phyloP scores from a whole-genome alignment of 176 grass and related monocot genomes.

The Echinochloa phyllopogon region DNA sequence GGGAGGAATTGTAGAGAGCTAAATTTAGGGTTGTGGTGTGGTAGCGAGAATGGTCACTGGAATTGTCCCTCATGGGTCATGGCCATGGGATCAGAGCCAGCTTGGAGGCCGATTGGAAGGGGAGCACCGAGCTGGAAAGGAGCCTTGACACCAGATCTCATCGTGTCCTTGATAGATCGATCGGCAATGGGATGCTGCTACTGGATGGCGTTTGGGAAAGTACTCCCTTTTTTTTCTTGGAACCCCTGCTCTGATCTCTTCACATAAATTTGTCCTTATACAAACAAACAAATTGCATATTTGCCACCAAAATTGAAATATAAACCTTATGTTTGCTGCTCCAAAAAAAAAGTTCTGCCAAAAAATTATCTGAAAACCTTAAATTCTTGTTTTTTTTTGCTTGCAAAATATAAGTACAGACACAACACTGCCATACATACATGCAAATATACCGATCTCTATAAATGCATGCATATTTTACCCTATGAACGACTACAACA shows the following conservation, averaged over 20 bases:
- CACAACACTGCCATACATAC: no score
- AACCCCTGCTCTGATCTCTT: not conserved
- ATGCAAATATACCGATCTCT: no score
- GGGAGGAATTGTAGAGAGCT: constrained; percentile 44
- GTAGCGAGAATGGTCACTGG: not conserved
- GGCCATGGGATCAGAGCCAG: not conserved
- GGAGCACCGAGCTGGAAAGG: not conserved
- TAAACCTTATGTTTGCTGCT: not conserved
- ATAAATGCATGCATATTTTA: no score
- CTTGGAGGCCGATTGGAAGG: not conserved
- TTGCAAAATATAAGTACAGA: not conserved
- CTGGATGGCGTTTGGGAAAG: not conserved
- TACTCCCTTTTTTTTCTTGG: not conserved
- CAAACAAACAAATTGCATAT: not conserved
- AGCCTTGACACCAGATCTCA: not conserved
- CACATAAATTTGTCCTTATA: not conserved
- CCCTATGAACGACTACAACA: no score
- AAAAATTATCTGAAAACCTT: not conserved
- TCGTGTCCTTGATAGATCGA: not conserved
- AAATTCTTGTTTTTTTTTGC: not conserved
- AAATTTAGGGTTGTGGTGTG: constrained; percentile 34
- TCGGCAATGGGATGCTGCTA: not conserved
- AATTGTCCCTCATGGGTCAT: not conserved
- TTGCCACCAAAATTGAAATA: not conserved
- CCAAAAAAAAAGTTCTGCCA: not conserved